Conservation (phyloP, 495 filamentous ascomycete species). For the Hyaloscypha bicolor region DNA sequence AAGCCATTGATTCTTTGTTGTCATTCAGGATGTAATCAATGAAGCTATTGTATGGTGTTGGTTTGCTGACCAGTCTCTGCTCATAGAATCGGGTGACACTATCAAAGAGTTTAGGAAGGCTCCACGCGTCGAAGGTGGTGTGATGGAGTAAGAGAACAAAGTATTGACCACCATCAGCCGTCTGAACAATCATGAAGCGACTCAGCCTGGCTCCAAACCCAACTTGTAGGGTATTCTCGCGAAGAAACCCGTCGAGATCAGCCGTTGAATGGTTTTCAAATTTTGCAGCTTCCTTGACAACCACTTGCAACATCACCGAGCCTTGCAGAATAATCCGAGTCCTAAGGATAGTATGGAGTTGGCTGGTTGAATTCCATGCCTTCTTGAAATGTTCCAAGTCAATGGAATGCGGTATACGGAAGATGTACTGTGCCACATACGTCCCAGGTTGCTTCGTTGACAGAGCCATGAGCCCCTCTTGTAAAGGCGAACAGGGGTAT, state of each 20-base stretch:
- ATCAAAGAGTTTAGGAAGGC: constrained; percentile 36
- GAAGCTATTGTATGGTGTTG: no score
- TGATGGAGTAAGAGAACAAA: constrained; percentile 68
- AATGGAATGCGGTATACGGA: constrained; percentile 44
- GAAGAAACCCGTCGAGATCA: background rate
- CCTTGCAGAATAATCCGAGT: constrained; percentile 51
- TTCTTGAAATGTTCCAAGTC: constrained; percentile 51
- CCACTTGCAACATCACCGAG: constrained; percentile 53
- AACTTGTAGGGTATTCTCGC: background rate
- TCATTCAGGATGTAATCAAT: no score
- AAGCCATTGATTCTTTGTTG: no score
- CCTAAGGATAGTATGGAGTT: constrained; percentile 53
- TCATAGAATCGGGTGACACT: no score
- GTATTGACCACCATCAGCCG: constrained; percentile 17
- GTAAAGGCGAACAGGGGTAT: constrained; percentile 56
- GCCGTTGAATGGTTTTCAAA: constrained; percentile 21
- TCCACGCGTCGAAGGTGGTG: constrained; percentile 69
- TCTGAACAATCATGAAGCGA: constrained; percentile 28
- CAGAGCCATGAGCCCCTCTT: constrained; percentile 69
- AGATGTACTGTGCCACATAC: constrained; percentile 56
- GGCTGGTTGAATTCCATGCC: constrained; percentile 55
- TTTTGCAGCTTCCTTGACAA: constrained; percentile 33
- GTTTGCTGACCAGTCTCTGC: no score
- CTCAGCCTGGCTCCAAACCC: constrained; percentile 26
- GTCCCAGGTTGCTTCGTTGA: constrained; percentile 57